Percentiles rank a stretch among this genome's conserved stretches.
Evolutionary conservation across 75 land plant genomes (phyloP).

Genomic region (Azolla pinnata): DNA sequence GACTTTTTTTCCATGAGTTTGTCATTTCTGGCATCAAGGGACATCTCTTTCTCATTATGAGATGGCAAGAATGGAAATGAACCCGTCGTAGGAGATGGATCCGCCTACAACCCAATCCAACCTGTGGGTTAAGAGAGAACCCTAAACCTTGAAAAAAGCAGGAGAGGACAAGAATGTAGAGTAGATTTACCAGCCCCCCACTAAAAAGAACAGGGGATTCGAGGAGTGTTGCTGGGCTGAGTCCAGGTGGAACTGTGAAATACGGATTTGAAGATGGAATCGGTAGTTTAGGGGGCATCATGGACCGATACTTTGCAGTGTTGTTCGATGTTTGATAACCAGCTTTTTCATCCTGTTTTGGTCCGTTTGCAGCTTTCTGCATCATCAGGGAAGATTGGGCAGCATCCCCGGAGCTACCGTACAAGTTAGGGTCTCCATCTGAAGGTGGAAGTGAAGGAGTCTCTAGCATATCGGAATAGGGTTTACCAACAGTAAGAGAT

Average conservation of each 20-base stretch:
- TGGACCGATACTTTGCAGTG: slow-evolving; percentile 33
- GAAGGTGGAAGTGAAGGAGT: no score
- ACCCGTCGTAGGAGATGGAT: slow-evolving; percentile 87
- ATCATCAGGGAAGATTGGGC: no score
- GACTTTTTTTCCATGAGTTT: no score
- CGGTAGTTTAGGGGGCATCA: slow-evolving; percentile 26
- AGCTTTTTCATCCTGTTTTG: no score
- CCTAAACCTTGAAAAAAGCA: no score
- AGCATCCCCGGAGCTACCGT: no score
- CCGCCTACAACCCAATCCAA: slow-evolving; percentile 52
- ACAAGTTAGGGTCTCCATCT: no score
- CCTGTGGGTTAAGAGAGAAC: no score
- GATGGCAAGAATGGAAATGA: slow-evolving; percentile 35
- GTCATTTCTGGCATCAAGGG: slow-evolving; percentile 20
- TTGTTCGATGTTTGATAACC: no score
- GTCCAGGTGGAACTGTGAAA: slow-evolving; percentile 59
- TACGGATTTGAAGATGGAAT: slow-evolving; percentile 31
- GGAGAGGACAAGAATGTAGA: neutral
- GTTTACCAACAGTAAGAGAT: no score
- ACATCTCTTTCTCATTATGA: slow-evolving; percentile 7
- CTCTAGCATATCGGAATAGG: no score
- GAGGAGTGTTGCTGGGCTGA: slow-evolving; percentile 61
- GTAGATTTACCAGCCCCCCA: slow-evolving; percentile 4
- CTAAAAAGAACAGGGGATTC: slow-evolving; percentile 58
- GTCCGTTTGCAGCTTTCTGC: no score